Base-by-base conservation (phyloP, 1,284 basidiomycete species). In the Trichosporon sp. region DNA sequence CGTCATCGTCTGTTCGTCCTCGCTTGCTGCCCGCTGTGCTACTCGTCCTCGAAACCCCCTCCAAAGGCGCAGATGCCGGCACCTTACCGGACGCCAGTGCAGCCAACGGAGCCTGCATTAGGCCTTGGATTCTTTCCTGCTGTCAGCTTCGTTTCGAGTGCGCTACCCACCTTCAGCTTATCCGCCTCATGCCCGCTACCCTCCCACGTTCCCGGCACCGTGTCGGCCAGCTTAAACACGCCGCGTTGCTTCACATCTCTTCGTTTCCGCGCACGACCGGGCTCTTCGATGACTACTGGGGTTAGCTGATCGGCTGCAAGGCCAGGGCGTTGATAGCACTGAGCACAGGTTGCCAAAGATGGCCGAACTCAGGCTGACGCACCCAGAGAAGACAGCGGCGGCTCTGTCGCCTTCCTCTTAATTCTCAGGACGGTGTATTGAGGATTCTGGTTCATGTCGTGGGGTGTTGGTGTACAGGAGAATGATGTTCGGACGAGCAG, bases 361-460 rank as follows among this genome's bases (percentile, higher is more conserved):
- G 26, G 26, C 26, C 26, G 26, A 26, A 26, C 26, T 26, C 26
- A 26, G 26, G 26, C 26, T 5, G 38, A 74, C 76, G 68, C 61
- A 84, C 84, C 81, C 4, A 85, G 75, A 1, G 82, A 82, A 4
- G 81, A 80, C 6, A 84, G 75, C 2, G 84, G 83, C 0, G 79
- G 70, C n/a, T 84, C 83, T 1, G 79, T 84, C 11, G 82, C 81
- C 73, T 84, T 84, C 3, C 84, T 77, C 76, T 85, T 85, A 80
- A 85, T 84, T 10, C 84, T 74, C 48, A 85, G 75, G 32, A 85
- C 81, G 14, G 83, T 84, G 68, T 79, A 80, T 59, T 70, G 70
- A 2, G 68, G 68, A 12, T 63, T 63, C 11, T 54, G 37, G 31
- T 19, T 38, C 65, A 66, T 70, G 51, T 66, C 14, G 59, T 32